These are phyloP conservation scores for Aureobasidium lini DNA, from an alignment of 2,329 filamentous ascomycete species.

Conservation along the genomic window DNA sequence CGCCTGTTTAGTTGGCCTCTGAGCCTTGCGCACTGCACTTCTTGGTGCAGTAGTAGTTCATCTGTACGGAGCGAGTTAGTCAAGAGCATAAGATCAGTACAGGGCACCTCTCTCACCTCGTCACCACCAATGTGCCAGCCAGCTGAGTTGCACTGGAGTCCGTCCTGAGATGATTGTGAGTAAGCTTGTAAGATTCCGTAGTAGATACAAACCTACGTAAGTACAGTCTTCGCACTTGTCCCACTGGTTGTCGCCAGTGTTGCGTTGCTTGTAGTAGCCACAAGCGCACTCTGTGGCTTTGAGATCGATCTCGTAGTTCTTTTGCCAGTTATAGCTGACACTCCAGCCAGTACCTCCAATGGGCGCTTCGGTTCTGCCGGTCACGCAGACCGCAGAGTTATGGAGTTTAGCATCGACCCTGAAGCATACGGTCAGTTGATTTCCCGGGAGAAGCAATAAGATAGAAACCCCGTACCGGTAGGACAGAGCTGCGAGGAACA, in stretches of 20 bases:
- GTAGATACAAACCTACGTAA: not conserved
- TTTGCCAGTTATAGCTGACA: not conserved
- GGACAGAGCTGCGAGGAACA: not conserved
- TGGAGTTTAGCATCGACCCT: not conserved
- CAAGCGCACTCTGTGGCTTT: not conserved
- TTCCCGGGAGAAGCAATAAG: not conserved
- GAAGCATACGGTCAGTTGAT: not conserved
- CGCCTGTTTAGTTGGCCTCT: not conserved
- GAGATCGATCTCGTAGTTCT: not conserved
- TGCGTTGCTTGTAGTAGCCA: not conserved
- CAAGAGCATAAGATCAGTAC: not conserved
- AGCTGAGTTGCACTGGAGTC: not conserved
- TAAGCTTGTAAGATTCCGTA: not conserved
- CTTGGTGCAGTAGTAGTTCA: not conserved
- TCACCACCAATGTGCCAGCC: constrained; percentile 1
- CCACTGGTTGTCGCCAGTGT: constrained; percentile 1
- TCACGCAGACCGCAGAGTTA: not conserved
- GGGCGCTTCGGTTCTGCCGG: not conserved
- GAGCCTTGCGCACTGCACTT: not conserved
- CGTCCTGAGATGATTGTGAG: not conserved
- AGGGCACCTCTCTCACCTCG: not conserved
- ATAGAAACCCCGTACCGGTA: not conserved
- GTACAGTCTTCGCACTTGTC: not conserved
- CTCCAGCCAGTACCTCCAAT: not conserved
- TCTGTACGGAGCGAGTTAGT: not conserved